Conservation (phyloP, 192 early-diverging fungal species). For the Thoreauomyces humboldtii region DNA sequence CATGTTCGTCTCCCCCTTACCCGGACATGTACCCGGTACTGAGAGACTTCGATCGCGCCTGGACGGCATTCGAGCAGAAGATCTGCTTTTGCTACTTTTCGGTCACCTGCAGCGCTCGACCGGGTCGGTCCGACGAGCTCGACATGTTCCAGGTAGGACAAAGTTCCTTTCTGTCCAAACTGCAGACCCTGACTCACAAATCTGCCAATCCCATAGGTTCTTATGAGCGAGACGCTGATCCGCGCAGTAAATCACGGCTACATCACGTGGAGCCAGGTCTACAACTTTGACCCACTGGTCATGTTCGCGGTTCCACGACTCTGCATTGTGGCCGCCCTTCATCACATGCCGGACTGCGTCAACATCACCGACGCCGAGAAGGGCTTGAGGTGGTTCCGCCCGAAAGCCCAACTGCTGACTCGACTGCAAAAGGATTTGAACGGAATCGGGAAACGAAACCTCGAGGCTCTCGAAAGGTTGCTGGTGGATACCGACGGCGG, state of each 20-base stretch:
- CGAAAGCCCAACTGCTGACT: slow-evolving; percentile 28
- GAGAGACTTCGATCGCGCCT: slow-evolving; percentile 61
- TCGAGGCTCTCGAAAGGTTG: slow-evolving; percentile 24
- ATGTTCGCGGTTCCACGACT: slow-evolving; percentile 62
- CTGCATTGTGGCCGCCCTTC: slow-evolving; percentile 55
- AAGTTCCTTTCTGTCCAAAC: neutral
- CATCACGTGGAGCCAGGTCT: slow-evolving; percentile 44
- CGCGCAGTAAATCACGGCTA: slow-evolving; percentile 32
- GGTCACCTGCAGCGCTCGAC: slow-evolving; percentile 42
- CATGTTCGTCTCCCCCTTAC: slow-evolving; percentile 29
- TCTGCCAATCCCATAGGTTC: slow-evolving; percentile 39
- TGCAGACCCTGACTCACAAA: neutral
- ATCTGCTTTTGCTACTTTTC: slow-evolving; percentile 72
- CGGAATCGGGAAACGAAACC: neutral
- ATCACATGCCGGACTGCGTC: slow-evolving; percentile 52
- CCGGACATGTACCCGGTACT: slow-evolving; percentile 53
- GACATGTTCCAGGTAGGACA: slow-evolving; percentile 52
- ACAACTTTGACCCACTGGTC: slow-evolving; percentile 55
- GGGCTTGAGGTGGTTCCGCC: slow-evolving; percentile 63
- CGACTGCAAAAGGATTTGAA: neutral
- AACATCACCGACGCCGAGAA: slow-evolving; percentile 51
- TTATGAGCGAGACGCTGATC: slow-evolving; percentile 62
- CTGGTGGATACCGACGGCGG: slow-evolving; percentile 23
- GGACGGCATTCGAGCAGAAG: slow-evolving; percentile 67
- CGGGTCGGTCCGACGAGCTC: slow-evolving; percentile 39